A percentile compares a stretch with the other conserved stretches of the same genome.
phyloP scores from a whole-genome alignment of 176 grass and related monocot genomes.

The Saccharum spontaneum region DNA sequence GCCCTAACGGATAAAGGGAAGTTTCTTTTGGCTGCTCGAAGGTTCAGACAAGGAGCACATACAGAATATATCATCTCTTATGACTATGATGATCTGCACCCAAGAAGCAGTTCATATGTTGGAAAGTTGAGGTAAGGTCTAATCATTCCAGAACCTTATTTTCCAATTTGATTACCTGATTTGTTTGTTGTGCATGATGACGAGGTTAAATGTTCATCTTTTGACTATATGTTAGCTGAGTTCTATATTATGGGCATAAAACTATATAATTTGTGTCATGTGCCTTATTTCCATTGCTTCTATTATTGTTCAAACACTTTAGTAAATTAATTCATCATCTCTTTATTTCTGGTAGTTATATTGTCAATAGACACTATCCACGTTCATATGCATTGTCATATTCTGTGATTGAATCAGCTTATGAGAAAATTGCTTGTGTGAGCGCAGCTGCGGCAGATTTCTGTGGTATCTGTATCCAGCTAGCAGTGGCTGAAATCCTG shows the following conservation, averaged over 20 bases:
- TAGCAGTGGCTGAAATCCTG: background rate
- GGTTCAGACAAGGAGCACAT: conserved; percentile 71
- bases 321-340: background rate
- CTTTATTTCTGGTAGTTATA: background rate
- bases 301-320: background rate
- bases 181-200: background rate
- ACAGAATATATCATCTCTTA: conserved; percentile 90
- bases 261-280: background rate
- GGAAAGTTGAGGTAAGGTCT: conserved; percentile 78
- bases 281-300: background rate
- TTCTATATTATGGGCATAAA: background rate
- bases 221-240: background rate
- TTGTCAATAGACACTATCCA: background rate
- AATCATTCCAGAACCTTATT: conserved; percentile 11
- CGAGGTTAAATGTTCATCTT: background rate
- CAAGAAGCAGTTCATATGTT: conserved; percentile 82
- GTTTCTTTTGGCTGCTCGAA: conserved; percentile 85
- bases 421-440: background rate
- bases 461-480: conserved; percentile 8
- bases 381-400: background rate
- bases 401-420: conserved; percentile 14
- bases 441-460: background rate
- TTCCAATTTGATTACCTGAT: conserved; percentile 12
- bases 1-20: conserved; percentile 82
- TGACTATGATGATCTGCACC: conserved; percentile 78